Evolutionary conservation across 441 rosid species (phyloP).

Genomic region (Adansonia gregorii): DNA sequence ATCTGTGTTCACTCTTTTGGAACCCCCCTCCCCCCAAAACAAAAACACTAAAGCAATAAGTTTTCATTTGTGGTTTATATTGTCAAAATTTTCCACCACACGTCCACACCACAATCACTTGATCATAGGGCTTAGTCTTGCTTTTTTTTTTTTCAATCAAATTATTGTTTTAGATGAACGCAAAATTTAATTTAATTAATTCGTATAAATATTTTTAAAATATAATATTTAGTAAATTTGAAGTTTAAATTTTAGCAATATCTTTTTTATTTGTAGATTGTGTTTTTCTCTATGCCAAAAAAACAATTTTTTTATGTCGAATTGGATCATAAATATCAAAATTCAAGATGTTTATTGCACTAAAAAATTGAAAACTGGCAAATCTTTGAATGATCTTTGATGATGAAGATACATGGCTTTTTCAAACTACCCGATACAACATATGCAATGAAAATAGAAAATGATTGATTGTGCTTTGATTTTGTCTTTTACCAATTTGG

Average conservation of each 20-base stretch:
- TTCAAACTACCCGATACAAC: neutral
- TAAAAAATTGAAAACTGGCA: neutral
- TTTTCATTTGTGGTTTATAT: neutral
- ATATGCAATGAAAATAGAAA: neutral
- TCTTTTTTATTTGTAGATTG: too few species aligned
- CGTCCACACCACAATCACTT: neutral
- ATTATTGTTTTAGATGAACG: too few species aligned
- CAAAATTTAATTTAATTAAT: too few species aligned
- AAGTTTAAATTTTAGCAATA: too few species aligned
- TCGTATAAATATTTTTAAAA: too few species aligned
- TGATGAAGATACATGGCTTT: neutral
- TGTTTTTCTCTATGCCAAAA: too few species aligned
- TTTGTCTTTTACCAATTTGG: neutral
- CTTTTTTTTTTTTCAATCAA: neutral
- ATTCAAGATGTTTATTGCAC: neutral
- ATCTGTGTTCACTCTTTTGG: neutral
- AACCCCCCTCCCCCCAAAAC: neutral
- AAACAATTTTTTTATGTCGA: neutral
- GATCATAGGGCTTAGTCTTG: neutral
- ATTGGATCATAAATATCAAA: neutral
- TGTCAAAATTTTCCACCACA: neutral
- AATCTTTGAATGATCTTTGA: neutral
- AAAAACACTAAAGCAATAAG: too few species aligned
- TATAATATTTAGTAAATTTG: too few species aligned
- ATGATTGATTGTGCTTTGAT: neutral